Evolutionary conservation across 2,329 filamentous ascomycete species (phyloP).

Genomic region (Scedosporium dehoogii): DNA sequence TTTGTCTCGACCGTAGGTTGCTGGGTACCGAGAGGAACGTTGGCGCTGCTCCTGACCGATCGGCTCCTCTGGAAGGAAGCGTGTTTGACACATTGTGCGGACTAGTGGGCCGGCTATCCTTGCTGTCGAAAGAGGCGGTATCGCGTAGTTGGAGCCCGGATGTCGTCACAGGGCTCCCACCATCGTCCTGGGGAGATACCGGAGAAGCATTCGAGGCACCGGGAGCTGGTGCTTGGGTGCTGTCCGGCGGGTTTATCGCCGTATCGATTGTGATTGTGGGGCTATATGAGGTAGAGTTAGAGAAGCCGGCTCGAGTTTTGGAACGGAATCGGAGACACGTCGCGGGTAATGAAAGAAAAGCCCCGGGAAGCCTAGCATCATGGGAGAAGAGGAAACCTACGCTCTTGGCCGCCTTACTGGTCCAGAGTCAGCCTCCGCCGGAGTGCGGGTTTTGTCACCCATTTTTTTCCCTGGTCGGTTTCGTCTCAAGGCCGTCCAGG

Average conservation of each 20-base stretch:
- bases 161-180: slow-evolving; percentile 24
- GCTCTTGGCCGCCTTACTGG: slow-evolving; percentile 23
- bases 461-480: not conserved
- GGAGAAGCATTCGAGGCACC: slow-evolving; percentile 21
- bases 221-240: not conserved
- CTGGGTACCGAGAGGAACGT: slow-evolving; percentile 58
- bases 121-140: slow-evolving; percentile 49
- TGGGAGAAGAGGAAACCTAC: slow-evolving; percentile 19
- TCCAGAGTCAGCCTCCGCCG: slow-evolving; percentile 6
- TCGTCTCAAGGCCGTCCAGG: not conserved
- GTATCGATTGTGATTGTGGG: slow-evolving; percentile 48
- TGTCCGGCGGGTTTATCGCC: slow-evolving; percentile 20
- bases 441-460: not conserved
- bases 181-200: slow-evolving; percentile 26
- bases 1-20: slow-evolving; percentile 51
- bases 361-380: too few relatives aligned
- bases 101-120: slow-evolving; percentile 57
- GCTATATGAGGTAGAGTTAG: slow-evolving; percentile 20
- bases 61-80: slow-evolving; percentile 33
- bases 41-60: slow-evolving; percentile 27
- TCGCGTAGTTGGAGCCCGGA: not conserved
- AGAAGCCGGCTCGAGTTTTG: not conserved
- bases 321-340: not conserved
- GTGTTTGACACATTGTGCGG: slow-evolving; percentile 62
- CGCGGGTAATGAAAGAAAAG: not conserved